phyloP scores from a whole-genome alignment of 1,284 basidiomycete species.

The Cryptococcus jaspeensis region DNA sequence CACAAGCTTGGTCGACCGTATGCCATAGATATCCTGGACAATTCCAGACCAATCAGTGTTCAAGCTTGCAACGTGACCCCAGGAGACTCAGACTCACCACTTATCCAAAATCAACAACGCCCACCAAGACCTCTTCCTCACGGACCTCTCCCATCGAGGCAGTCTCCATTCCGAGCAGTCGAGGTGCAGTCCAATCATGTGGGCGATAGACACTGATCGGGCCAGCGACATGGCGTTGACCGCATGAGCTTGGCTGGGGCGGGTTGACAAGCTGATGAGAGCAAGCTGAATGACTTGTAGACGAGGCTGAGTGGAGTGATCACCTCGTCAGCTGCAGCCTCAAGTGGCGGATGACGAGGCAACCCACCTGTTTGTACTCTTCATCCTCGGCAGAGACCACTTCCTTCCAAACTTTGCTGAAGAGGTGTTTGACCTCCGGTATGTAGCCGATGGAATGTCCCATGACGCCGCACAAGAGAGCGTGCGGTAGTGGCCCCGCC shows the following conservation, averaged over 20 bases:
- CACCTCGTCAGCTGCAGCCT: neutral
- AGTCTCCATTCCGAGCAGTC: constrained; percentile 9
- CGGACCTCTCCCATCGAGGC: constrained; percentile 8
- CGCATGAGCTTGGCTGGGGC: constrained; percentile 8
- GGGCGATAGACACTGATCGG: constrained; percentile 6
- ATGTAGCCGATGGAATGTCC: constrained; percentile 9
- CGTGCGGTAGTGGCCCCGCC: constrained; percentile 9
- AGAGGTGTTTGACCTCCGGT: neutral
- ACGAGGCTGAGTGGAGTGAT: neutral
- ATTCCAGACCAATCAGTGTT: too few species aligned
- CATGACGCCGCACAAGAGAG: constrained; percentile 9
- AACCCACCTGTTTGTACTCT: constrained; percentile 12
- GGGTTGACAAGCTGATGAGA: constrained; percentile 6
- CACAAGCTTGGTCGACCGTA: constrained; percentile 9
- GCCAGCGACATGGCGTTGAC: constrained; percentile 10
- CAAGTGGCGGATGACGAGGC: too few species aligned
- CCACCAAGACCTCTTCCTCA: constrained; percentile 14
- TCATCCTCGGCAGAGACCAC: constrained; percentile 10
- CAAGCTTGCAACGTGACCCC: neutral
- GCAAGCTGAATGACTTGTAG: constrained; percentile 7
- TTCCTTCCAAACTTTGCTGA: constrained; percentile 9
- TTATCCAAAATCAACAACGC: constrained; percentile 7
- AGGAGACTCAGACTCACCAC: constrained; percentile 8
- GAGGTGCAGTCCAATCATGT: constrained; percentile 6
- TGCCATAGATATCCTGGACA: neutral